Conservation (phyloP, 306 rosid species). For the Rosa chinensis region DNA sequence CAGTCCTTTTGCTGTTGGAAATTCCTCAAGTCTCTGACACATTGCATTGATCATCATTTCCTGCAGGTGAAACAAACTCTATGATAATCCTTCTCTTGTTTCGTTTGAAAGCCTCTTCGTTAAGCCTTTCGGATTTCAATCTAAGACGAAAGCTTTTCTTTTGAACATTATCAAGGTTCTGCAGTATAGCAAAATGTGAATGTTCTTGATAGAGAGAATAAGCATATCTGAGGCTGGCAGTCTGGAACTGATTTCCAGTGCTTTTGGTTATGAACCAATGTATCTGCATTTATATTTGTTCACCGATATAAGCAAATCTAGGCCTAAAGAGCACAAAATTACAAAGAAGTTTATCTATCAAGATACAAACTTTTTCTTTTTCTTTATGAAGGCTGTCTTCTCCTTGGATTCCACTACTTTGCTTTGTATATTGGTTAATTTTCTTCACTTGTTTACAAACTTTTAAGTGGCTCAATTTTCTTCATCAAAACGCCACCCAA, state of each 20-base stretch:
- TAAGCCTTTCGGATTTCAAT: neutral
- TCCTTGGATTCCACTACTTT: slow-evolving; percentile 69
- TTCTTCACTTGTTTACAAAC: slow-evolving; percentile 28
- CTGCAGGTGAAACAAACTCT: slow-evolving; percentile 13
- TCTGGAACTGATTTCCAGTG: neutral
- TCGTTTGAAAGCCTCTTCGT: neutral
- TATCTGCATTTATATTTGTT: neutral
- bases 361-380: slow-evolving; percentile 56
- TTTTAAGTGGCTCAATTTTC: slow-evolving; percentile 24
- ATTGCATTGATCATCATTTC: neutral
- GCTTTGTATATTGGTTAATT: slow-evolving; percentile 28
- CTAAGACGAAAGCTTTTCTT: neutral
- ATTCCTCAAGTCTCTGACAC: neutral
- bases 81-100: neutral
- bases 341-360: neutral
- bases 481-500: no score
- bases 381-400: slow-evolving; percentile 41
- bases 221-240: neutral
- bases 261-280: neutral
- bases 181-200: neutral
- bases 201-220: neutral
- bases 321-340: slow-evolving; percentile 2
- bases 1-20: neutral
- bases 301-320: neutral
- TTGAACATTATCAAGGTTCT: neutral